Percentiles rank a stretch among this genome's conserved stretches.
Evolutionary conservation across 306 rosid genomes (phyloP).

Genomic region (Macrotyloma uniflorum): DNA sequence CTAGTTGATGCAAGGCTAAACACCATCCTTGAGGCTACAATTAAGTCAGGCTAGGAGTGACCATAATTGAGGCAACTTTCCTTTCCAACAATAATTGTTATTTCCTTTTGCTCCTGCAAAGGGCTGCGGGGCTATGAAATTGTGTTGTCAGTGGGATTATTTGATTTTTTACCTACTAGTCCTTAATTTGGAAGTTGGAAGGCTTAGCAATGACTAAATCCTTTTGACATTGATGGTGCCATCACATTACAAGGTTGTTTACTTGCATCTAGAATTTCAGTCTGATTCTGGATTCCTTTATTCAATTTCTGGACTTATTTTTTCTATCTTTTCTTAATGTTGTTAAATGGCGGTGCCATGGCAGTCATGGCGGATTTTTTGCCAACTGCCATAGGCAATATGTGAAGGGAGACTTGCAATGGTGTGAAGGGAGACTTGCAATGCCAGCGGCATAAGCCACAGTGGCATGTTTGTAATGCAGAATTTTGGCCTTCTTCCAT

Average conservation of each 20-base stretch:
- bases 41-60: background rate
- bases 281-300: slow-evolving; percentile 12
- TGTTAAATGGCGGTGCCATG: background rate
- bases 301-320: background rate
- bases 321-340: background rate
- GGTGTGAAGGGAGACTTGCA: background rate
- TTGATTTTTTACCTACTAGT: slow-evolving; percentile 7
- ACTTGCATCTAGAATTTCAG: slow-evolving; percentile 18
- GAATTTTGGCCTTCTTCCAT: background rate
- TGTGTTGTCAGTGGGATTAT: slow-evolving; percentile 15
- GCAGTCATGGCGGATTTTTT: background rate
- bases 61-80: background rate
- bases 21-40: background rate
- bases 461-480: background rate
- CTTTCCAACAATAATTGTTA: background rate
- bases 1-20: background rate
- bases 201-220: slow-evolving; percentile 23
- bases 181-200: slow-evolving; percentile 30
- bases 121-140: background rate
- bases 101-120: slow-evolving; percentile 1
- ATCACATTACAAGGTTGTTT: slow-evolving; percentile 3
- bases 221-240: slow-evolving; percentile 7
- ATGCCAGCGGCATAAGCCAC: background rate
- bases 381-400: background rate
- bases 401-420: background rate